These are phyloP conservation scores for Aspergillus nanangensis DNA, from an alignment of 495 filamentous ascomycete genomes.

Conservation along the genomic window DNA sequence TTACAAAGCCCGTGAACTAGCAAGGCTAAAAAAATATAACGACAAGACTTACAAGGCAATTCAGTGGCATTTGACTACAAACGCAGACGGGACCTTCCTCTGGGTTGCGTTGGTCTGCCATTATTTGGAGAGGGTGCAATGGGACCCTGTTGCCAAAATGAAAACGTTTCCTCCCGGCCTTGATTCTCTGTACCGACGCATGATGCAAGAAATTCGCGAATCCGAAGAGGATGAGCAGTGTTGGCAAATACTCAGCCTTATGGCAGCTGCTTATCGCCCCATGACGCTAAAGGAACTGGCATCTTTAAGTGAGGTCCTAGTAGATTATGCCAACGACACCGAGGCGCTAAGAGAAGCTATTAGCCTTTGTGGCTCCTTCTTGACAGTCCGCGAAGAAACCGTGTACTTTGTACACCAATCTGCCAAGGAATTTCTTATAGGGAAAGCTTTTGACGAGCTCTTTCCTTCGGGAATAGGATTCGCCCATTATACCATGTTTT, in stretches of 20 bases:
- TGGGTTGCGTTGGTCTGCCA: constrained; percentile 28
- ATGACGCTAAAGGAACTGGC: constrained; percentile 8
- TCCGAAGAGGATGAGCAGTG: background rate
- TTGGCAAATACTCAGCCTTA: background rate
- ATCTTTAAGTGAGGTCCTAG: constrained; percentile 9
- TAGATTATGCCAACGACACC: background rate
- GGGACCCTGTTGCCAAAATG: background rate
- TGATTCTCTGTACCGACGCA: constrained; percentile 10
- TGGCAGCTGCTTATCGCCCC: constrained; percentile 1
- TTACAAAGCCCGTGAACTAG: constrained; percentile 17
- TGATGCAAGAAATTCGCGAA: constrained; percentile 8
- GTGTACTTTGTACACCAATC: constrained; percentile 40
- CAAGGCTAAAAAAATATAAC: background rate
- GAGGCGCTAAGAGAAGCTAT: constrained; percentile 6
- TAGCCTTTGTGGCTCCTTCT: constrained; percentile 13
- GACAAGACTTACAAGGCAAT: background rate
- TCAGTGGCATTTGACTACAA: constrained; percentile 3
- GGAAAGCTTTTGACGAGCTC: constrained; percentile 5
- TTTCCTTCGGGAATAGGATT: constrained; percentile 13
- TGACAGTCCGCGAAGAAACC: constrained; percentile 16
- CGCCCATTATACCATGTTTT: constrained; percentile 24
- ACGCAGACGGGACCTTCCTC: constrained; percentile 22
- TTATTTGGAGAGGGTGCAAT: constrained; percentile 7
- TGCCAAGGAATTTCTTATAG: constrained; percentile 30
- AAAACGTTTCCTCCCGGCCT: constrained; percentile 8